Conservation (phyloP, 164 flowering plant genomes). For the Chimonanthus praecox region DNA sequence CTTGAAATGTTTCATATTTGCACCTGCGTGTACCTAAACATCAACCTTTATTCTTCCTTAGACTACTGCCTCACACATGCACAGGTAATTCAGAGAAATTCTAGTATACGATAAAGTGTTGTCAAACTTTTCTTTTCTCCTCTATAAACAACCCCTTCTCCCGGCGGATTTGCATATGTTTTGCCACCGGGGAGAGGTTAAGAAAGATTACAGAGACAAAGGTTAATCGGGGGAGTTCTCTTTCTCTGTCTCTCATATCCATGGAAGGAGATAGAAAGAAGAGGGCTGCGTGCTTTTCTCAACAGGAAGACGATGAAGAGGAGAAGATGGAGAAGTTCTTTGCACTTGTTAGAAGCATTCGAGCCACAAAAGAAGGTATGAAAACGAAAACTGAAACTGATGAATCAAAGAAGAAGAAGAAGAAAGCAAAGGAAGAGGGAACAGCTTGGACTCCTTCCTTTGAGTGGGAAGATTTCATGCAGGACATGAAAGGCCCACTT, state of each 20-base stretch:
- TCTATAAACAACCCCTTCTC: too few species aligned
- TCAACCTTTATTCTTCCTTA: too few species aligned
- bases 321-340: conserved; percentile 37
- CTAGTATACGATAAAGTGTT: too few species aligned
- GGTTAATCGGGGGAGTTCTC: neutral
- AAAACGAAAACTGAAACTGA: neutral
- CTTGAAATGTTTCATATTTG: too few species aligned
- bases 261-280: neutral
- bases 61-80: too few species aligned
- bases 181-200: neutral
- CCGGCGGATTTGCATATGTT: neutral
- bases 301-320: conserved; percentile 26
- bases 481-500: neutral
- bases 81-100: too few species aligned
- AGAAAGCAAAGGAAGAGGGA: conserved; percentile 6
- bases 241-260: neutral
- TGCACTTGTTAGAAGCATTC: conserved; percentile 28
- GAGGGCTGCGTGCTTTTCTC: neutral
- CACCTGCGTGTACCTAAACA: too few species aligned
- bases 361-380: conserved; percentile 20
- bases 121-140: too few species aligned
- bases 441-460: neutral
- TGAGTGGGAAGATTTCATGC: neutral
- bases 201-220: neutral
- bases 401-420: neutral